Percentiles rank a stretch among this genome's conserved stretches.
These are phyloP conservation scores for Colletotrichum truncatum DNA, from an alignment of 2,329 filamentous ascomycete genomes.

Conservation along the genomic window DNA sequence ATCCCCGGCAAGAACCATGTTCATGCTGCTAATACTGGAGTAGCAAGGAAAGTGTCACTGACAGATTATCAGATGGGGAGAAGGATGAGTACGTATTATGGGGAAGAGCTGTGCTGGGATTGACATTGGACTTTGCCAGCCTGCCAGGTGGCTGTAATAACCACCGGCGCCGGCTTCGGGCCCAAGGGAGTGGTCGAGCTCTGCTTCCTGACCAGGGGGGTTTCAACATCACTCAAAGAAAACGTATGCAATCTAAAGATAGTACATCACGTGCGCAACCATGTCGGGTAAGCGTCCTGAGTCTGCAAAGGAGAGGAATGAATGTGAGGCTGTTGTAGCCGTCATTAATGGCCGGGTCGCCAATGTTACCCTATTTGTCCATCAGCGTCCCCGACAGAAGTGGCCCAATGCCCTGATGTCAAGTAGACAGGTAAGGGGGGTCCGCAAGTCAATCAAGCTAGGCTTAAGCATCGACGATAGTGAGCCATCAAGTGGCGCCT, in stretches of 20 bases:
- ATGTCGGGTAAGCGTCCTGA: neutral
- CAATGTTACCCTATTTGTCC: too few species aligned
- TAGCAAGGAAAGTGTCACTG: too few species aligned
- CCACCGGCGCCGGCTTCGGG: constrained; percentile 9
- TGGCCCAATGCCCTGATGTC: neutral
- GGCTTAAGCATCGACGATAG: neutral
- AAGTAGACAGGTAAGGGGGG: neutral
- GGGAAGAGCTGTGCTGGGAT: constrained; percentile 20
- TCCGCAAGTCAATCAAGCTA: neutral
- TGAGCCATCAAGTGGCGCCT: neutral
- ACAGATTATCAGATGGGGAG: too few species aligned
- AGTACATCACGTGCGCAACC: neutral
- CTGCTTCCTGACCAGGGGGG: neutral
- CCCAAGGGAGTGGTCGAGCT: constrained; percentile 19
- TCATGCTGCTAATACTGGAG: neutral
- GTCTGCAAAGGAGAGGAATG: too few species aligned
- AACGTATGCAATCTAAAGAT: too few species aligned
- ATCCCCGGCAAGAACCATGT: constrained; percentile 1
- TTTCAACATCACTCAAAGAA: too few species aligned
- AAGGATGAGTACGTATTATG: too few species aligned
- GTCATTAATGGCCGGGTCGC: too few species aligned
- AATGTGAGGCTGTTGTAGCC: too few species aligned
- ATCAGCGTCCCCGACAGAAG: too few species aligned
- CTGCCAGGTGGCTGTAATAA: neutral
- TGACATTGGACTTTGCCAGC: neutral